Base-by-base conservation (phyloP, 116 monocot genomes). In the Trichopus zeylanicus region DNA sequence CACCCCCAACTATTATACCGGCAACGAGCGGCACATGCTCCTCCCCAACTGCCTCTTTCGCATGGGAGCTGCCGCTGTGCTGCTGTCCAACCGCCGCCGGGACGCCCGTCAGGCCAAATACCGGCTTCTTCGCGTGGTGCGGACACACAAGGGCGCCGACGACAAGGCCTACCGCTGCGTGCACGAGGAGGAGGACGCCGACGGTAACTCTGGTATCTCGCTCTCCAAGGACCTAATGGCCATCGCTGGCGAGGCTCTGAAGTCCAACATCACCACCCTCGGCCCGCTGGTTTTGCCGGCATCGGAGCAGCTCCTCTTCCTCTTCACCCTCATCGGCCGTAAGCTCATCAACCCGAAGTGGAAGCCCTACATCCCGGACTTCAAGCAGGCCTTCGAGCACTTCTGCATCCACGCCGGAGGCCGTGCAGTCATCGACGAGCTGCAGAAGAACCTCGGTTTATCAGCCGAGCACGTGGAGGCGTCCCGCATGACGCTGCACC, bases 321-420 rank as follows among this genome's bases (percentile, higher is more conserved):
- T 72, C 8, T 28, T 65, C 7, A 28, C 26, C 20, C 27, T 65
- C 54, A 42, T 38, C 12, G 55, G 65, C 4, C 53, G 65, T 13
- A 65, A 65, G 26, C 39, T 65, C 18, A 55, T 65, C 35, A 65
- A 65, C 39, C 55, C 65, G 5, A 54, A 39, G 28, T 55, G 65
- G 62, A 78, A 71, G 64, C 65, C 68, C 1, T 78, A 78, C 60
- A 73, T 78, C 25, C 78, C 78, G 5, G 78, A 78, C 66, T 85
- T 85, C 85, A 70, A 70, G 64, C 48, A 30, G 60, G 85, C 85
- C n/a, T 85, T 86, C 71, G 81, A 86, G 64, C 86, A 86, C 71
- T 81, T 81, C 71, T 86, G 86, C 81, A 78, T 86, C 49, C 86
- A 86, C 66, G 86, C 86, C 27, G 86, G 86, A 0, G 86, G 86